These are phyloP conservation scores for Aspergillus ibericus DNA, from an alignment of 2,329 filamentous ascomycete species.

Conservation along the genomic window DNA sequence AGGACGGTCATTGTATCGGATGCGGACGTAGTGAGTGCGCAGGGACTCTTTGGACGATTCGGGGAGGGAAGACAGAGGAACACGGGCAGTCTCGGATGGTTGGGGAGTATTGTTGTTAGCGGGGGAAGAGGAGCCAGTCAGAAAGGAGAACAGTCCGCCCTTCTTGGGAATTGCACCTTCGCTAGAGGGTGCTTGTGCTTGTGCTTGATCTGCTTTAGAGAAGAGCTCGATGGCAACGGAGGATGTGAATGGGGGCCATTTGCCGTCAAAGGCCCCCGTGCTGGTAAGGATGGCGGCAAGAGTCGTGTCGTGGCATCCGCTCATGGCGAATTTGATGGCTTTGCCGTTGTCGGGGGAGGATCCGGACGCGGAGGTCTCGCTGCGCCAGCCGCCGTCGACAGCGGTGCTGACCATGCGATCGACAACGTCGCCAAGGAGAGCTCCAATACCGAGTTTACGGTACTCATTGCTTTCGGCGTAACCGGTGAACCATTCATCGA, in stretches of 20 bases:
- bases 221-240: constrained; percentile 92
- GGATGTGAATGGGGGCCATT: constrained; percentile 92
- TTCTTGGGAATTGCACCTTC: constrained; percentile 21
- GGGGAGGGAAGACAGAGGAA: constrained; percentile 31
- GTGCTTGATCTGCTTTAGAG: constrained; percentile 37
- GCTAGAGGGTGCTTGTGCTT: constrained; percentile 5
- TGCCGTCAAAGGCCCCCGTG: constrained; percentile 72
- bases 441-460: constrained; percentile 83
- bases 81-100: constrained; percentile 35
- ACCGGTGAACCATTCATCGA: constrained; percentile 91
- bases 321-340: constrained; percentile 70
- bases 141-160: constrained; percentile 33
- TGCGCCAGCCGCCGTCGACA: constrained; percentile 58
- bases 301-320: constrained; percentile 91
- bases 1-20: constrained; percentile 86
- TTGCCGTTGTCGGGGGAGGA: constrained; percentile 35
- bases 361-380: constrained; percentile 54
- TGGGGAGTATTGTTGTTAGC: constrained; percentile 15
- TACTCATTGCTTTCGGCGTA: constrained; percentile 85
- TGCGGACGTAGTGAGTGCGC: constrained; percentile 77
- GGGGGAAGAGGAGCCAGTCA: constrained; percentile 26
- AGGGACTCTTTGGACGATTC: constrained; percentile 28
- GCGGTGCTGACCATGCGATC: constrained; percentile 67
- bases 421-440: constrained; percentile 79
- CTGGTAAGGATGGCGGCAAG: constrained; percentile 75